Evolutionary conservation across 2,329 filamentous ascomycete genomes (phyloP), one percentile per base, ranked within the genome.

Genomic region (Colletotrichum theobromicola): DNA sequence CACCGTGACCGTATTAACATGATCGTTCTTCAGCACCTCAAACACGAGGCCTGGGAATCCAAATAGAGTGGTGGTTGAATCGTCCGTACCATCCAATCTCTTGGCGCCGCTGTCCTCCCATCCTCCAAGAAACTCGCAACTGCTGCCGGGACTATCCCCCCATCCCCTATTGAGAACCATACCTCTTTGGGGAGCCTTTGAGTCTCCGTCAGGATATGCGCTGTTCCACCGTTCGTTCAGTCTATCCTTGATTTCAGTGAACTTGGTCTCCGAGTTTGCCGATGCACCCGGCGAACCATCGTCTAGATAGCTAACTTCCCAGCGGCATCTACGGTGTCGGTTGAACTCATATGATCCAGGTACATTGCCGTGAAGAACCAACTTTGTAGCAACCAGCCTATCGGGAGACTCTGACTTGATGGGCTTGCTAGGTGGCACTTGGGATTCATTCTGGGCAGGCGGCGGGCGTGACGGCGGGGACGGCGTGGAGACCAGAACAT

Each of bases 311-410:
- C 85, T 83, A 66, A 98, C 92, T 66, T 93, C 92, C 97, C 97
- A 99, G 53, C 96, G 92, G 79, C 94, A 95, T 75, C 97, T 92
- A 21, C 96, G 93, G 83, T 98, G 95, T 6, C 97, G 92, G 84
- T 99, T 98, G 86, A 99, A 99, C 13, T 96, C 94, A 82, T 98
- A 98, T 2, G 95, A 98, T 0, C 97, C 97, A 1, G 97, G 97
- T 4, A 98, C 92, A 79, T 99, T 99, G 57, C 94, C 95, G 82
- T 99, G 97, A 3, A 99, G 88, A 21, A 98, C 91, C n/a, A 99
- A 83, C 82, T 98, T 98, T 1, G 94, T 97, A 7, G 94, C 96
- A 1, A 97, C 95, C 13, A 98, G 88, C 53, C 93, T 92, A 72
- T 95, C 92, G 1, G 90, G 83, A 2, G 83, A 84, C 42, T 84